Evolutionary conservation across 2,329 filamentous ascomycete genomes (phyloP).

Genomic region (Alternaria sp.): DNA sequence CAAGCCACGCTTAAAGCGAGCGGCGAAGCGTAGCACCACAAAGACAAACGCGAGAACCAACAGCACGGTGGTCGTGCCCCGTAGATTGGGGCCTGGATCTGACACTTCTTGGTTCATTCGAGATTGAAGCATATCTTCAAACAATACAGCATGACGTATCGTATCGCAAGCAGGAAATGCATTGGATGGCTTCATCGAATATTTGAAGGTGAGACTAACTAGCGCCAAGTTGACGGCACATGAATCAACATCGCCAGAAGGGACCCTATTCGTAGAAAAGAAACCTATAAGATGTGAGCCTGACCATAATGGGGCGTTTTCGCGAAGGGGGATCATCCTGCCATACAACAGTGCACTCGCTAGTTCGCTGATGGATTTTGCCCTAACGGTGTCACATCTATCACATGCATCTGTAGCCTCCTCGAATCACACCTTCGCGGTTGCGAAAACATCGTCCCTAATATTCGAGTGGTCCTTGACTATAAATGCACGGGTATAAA

Average conservation of each 20-base stretch:
- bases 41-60: conserved; percentile 8
- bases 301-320: not conserved
- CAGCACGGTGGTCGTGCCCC: conserved; percentile 1
- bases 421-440: no score
- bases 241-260: not conserved
- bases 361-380: not conserved
- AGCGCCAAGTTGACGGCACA: not conserved
- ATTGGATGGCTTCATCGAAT: not conserved
- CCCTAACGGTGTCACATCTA: no score
- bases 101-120: not conserved
- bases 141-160: not conserved
- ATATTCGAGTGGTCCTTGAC: no score
- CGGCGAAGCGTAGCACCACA: conserved; percentile 4
- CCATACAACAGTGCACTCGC: no score
- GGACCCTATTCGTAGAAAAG: not conserved
- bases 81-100: not conserved
- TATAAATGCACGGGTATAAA: no score
- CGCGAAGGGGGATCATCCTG: not conserved
- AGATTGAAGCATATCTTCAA: not conserved
- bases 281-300: not conserved
- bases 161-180: not conserved
- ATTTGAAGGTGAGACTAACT: not conserved
- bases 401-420: no score
- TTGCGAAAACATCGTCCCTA: no score
- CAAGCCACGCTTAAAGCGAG: conserved; percentile 5